Base-by-base conservation (phyloP, 371 early-diverging fungal genomes). In the Lichtheimia ramosa region DNA sequence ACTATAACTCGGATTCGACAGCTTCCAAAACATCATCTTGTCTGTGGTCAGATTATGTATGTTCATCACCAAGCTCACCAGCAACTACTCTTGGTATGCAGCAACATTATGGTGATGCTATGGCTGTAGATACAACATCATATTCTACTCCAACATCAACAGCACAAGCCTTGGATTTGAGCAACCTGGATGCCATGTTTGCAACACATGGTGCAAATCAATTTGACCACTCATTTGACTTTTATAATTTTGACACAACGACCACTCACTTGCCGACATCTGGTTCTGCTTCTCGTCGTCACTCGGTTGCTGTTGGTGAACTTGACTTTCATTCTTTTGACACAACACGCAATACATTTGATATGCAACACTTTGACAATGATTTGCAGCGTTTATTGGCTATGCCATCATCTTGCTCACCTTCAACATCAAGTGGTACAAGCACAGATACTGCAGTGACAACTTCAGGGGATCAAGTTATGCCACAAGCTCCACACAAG, bases 261-360 rank as follows among this genome's bases (percentile, higher is more conserved):
- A 34, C 34, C 34, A 20, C 24, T 34, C 56, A 41, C 15, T 43
- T 51, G 23, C n/a, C 15, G 5, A 43, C 21, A 2, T 28, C 42
- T 48, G 62, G 56, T 13, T n/a, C 62, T 48, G 56, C 50, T 24
- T 61, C 34, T 42, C 65, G 66, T 16, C 63, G 60, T 62, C 74
- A 70, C 61, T 71, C 55, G 7, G 63, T 65, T 4, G 71, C 71
- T 34, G 71, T 67, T 40, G 63, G 63, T 20, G 65, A 67, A 53
- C 23, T 67, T 43, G 60, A 67, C 14, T 64, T 62, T 42, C 56
- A 54, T 48, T 58, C 58, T 21, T 62, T 56, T 49, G 25, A 25
- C 8, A 23, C 27, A 20, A 27, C 56, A 20, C 51, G 54, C 34
- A 62, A 65, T 49, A 60, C 63, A 14, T 51, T 51, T 48, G 64